Percentiles rank a stretch among this genome's conserved stretches.
phyloP scores from a whole-genome alignment of 2,329 filamentous ascomycete genomes.

The Thelonectria rubi region DNA sequence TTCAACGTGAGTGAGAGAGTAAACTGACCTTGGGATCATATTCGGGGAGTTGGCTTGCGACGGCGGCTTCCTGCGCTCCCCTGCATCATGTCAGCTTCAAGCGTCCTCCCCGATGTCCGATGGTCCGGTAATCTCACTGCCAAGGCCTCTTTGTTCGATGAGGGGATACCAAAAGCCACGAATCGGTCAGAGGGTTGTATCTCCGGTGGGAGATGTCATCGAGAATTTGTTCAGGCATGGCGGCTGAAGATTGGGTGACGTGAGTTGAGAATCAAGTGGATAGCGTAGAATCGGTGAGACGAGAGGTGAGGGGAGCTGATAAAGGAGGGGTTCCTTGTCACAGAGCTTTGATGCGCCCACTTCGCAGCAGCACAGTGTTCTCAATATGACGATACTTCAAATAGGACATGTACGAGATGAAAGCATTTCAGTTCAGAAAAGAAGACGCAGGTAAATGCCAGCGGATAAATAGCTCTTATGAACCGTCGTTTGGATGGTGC shows the following conservation, averaged over 20 bases:
- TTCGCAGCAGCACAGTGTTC: not conserved
- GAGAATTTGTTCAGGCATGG: slow-evolving; percentile 79
- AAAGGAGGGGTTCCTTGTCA: slow-evolving; percentile 2
- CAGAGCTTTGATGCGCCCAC: not conserved
- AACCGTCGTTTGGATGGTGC: slow-evolving; percentile 17
- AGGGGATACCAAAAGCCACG: slow-evolving; percentile 93
- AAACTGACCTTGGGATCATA: slow-evolving; percentile 76
- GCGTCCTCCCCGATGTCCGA: not conserved
- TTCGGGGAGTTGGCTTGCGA: slow-evolving; percentile 74
- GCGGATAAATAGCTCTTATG: slow-evolving; percentile 19
- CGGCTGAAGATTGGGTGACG: slow-evolving; percentile 33
- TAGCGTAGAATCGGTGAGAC: slow-evolving; percentile 5
- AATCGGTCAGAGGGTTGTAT: slow-evolving; percentile 89
- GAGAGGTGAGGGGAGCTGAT: not conserved
- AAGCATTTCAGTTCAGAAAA: slow-evolving; percentile 5
- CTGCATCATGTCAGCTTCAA: slow-evolving; percentile 52
- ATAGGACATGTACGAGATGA: no score
- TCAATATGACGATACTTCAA: not conserved
- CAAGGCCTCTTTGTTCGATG: slow-evolving; percentile 97
- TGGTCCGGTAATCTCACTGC: slow-evolving; percentile 73
- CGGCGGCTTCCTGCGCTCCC: slow-evolving; percentile 79
- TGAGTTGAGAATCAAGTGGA: slow-evolving; percentile 14
- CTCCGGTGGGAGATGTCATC: slow-evolving; percentile 97
- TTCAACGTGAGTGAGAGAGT: slow-evolving; percentile 7
- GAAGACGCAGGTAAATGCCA: not conserved